Evolutionary conservation across 2,329 filamentous ascomycete genomes (phyloP).

Genomic region (Graphium sp.): DNA sequence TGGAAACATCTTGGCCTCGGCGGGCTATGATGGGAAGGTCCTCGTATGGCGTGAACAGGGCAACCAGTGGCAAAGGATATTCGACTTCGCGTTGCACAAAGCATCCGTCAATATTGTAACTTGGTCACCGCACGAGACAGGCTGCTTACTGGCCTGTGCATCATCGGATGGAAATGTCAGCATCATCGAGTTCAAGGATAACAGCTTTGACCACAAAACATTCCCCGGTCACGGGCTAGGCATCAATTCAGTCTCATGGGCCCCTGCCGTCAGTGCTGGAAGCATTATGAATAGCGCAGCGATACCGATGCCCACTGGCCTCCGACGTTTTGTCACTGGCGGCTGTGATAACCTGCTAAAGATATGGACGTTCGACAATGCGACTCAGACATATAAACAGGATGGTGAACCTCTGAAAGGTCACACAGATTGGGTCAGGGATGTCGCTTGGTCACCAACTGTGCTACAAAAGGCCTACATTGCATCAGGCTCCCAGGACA

Average conservation of each 20-base stretch:
- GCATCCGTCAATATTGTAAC: conserved; percentile 92
- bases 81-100: conserved; percentile 86
- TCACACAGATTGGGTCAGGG: conserved; percentile 91
- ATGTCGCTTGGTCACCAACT: conserved; percentile 93
- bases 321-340: conserved; percentile 81
- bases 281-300: conserved; percentile 63
- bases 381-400: conserved; percentile 42
- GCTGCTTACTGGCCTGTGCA: conserved; percentile 86
- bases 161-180: conserved; percentile 87
- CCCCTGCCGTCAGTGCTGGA: conserved; percentile 68
- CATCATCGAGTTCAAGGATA: conserved; percentile 94
- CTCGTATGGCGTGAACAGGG: conserved; percentile 92
- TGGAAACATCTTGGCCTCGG: conserved; percentile 90
- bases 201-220: conserved; percentile 74
- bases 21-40: conserved; percentile 93
- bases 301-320: conserved; percentile 39
- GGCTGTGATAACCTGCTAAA: conserved; percentile 88
- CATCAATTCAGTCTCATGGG: conserved; percentile 93
- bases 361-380: conserved; percentile 69
- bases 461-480: conserved; percentile 95
- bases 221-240: conserved; percentile 88
- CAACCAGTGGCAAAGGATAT: conserved; percentile 67
- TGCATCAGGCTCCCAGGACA: conserved; percentile 86
- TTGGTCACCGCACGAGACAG: conserved; percentile 94
- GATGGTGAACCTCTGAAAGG: conserved; percentile 53